These are phyloP conservation scores for Aegle marmelos DNA, from an alignment of 345 rosid genomes.

Conservation along the genomic window DNA sequence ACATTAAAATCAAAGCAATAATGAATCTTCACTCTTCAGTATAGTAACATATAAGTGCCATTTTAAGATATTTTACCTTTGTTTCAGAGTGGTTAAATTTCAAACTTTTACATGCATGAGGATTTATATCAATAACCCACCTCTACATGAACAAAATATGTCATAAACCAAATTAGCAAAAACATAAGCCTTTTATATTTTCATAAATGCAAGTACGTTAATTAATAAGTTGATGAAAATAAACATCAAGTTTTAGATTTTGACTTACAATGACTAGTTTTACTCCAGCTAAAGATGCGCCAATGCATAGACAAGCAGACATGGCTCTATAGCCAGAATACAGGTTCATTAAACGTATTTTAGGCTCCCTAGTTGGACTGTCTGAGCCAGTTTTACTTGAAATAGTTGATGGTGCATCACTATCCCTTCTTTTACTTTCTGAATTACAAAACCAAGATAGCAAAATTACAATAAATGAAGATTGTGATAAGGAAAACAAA, in stretches of 20 bases:
- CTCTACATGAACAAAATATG: constrained; percentile 17
- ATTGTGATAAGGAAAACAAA: neutral
- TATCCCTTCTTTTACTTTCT: constrained; percentile 22
- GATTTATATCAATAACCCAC: constrained; percentile 45
- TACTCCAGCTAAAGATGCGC: constrained; percentile 34
- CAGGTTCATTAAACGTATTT: constrained; percentile 33
- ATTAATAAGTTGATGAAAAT: neutral
- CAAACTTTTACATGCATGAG: constrained; percentile 36
- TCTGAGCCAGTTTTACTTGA: constrained; percentile 37
- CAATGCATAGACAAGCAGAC: constrained; percentile 49
- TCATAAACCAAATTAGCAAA: neutral
- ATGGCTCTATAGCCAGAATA: constrained; percentile 49
- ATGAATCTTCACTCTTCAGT: neutral
- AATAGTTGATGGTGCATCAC: constrained; percentile 28
- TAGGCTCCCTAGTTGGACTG: neutral
- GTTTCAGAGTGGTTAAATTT: constrained; percentile 38
- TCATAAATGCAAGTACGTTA: neutral
- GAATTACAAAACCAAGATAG: neutral
- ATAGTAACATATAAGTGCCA: neutral
- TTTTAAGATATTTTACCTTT: constrained; percentile 22
- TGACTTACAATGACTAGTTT: constrained; percentile 32
- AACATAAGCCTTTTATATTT: no score
- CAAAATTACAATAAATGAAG: neutral
- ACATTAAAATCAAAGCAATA: neutral
- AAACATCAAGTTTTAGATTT: neutral